Base-by-base conservation (phyloP, 2,329 filamentous ascomycete species). In the Fusarium sp. region DNA sequence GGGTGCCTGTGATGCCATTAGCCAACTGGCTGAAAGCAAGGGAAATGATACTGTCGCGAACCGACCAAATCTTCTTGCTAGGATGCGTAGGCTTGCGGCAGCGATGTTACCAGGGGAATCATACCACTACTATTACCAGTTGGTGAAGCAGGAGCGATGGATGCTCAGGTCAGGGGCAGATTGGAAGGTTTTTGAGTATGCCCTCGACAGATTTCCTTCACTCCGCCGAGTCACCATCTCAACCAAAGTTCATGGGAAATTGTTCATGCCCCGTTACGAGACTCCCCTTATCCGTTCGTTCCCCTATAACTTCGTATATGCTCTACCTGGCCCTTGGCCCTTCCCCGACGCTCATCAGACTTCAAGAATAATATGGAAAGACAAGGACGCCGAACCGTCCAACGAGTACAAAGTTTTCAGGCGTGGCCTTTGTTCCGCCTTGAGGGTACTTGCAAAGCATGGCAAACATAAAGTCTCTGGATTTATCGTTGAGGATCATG, bases 271-370 rank as follows among this genome's bases (percentile, higher is more conserved):
- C 1, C 45, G 79, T 0, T 84, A 83, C 45, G 69, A 81, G 20
- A 84, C 83, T 0, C 83, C 83, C 2, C 81, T 81, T 71, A 81
- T 83, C 30, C 80, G 81, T 8, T 75, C 77, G 5, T 78, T 84
- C 15, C 81, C 81, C 0, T 52, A 58, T 5, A 79, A 79, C 5
- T 83, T 84, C 46, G 78, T 79, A 32, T 82, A 83, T 59, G 3
- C 34, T 7, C 18, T 12, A 12, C 34, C 34, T 4, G 3, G 3
- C 79, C 79, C 6, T 73, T 80, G 22, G 77, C 77, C 3, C 71
- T 73, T 18, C 76, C 32, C 10, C 8, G 18, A 38, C 1, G 9
- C 4, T 4, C 4, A 5, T 4, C 2, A 2, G 3, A 3, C 14
- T 4, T 24, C 12, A 3, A 9, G 5, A 10, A 30, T 42, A 11